These are phyloP conservation scores for Penicillium sp. DNA, from an alignment of 2,329 filamentous ascomycete genomes.

Conservation along the genomic window DNA sequence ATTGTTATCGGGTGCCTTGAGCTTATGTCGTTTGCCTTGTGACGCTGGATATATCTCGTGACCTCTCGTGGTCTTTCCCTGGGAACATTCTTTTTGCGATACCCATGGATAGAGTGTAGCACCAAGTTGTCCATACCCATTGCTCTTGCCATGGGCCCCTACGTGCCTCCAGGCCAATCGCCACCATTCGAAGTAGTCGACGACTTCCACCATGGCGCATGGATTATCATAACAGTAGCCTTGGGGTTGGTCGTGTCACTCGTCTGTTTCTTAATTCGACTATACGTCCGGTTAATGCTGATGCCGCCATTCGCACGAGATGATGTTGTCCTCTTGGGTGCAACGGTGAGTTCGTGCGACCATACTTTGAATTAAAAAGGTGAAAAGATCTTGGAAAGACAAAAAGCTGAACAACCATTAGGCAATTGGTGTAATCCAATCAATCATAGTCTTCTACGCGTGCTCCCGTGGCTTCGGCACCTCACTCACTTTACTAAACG, in stretches of 20 bases:
- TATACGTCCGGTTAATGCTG: slow-evolving; percentile 38
- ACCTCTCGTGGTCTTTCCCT: not conserved
- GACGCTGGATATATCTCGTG: not conserved
- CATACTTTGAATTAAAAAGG: too few relatives aligned
- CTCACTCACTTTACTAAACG: slow-evolving; percentile 28
- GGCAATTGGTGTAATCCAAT: slow-evolving; percentile 33
- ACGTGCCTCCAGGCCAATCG: slow-evolving; percentile 35
- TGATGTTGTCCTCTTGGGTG: slow-evolving; percentile 34
- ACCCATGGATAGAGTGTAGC: not conserved
- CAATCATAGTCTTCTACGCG: slow-evolving; percentile 30
- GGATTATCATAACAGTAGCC: slow-evolving; percentile 40
- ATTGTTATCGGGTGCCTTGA: not conserved
- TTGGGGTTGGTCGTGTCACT: slow-evolving; percentile 39
- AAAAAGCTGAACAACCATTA: slow-evolving; percentile 7
- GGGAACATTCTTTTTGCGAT: not conserved
- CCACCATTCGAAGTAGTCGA: slow-evolving; percentile 42
- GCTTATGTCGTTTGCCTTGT: not conserved
- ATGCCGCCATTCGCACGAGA: slow-evolving; percentile 34
- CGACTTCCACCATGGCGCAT: slow-evolving; percentile 39
- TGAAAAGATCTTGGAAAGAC: too few relatives aligned
- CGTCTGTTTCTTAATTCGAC: slow-evolving; percentile 36
- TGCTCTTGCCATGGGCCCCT: slow-evolving; percentile 25
- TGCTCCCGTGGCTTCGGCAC: slow-evolving; percentile 36
- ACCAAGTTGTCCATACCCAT: not conserved
- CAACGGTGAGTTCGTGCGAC: slow-evolving; percentile 36